phyloP scores from a whole-genome alignment of 208 protist species.

The Leishmania mexicana region DNA sequence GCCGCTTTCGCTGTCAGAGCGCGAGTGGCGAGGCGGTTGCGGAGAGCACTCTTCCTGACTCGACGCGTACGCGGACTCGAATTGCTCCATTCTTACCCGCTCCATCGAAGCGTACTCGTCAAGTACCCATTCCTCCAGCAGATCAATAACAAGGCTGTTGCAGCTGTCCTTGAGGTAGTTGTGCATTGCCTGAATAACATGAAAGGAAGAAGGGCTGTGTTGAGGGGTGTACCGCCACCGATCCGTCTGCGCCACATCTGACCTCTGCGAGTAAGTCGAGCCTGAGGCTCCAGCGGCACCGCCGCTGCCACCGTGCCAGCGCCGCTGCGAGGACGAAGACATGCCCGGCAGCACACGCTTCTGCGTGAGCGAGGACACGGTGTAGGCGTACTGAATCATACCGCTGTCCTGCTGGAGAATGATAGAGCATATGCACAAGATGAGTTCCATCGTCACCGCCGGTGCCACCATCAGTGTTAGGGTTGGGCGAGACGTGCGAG shows the following conservation, averaged over 20 bases:
- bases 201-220: constrained; percentile 46
- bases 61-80: constrained; percentile 17
- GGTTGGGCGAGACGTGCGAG: not conserved
- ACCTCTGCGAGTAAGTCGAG: constrained; percentile 9
- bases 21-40: not conserved
- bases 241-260: constrained; percentile 6
- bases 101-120: constrained; percentile 33
- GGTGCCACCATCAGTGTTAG: constrained; percentile 32
- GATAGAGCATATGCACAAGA: constrained; percentile 55
- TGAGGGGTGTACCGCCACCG: constrained; percentile 35
- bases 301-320: constrained; percentile 17
- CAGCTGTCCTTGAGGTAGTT: constrained; percentile 42
- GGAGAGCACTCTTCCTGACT: not conserved
- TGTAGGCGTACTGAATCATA: constrained; percentile 58
- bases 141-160: constrained; percentile 31
- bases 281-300: not conserved
- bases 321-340: constrained; percentile 27
- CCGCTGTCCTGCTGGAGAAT: constrained; percentile 61
- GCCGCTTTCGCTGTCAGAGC: constrained; percentile 3
- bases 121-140: constrained; percentile 46
- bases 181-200: constrained; percentile 44
- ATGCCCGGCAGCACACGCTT: constrained; percentile 32
- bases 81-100: constrained; percentile 16
- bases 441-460: constrained; percentile 57
- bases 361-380: constrained; percentile 55